Percentiles rank a stretch among this genome's conserved stretches.
phyloP scores from a whole-genome alignment of 2,329 filamentous ascomycete genomes.

The Aspergillus ustus region DNA sequence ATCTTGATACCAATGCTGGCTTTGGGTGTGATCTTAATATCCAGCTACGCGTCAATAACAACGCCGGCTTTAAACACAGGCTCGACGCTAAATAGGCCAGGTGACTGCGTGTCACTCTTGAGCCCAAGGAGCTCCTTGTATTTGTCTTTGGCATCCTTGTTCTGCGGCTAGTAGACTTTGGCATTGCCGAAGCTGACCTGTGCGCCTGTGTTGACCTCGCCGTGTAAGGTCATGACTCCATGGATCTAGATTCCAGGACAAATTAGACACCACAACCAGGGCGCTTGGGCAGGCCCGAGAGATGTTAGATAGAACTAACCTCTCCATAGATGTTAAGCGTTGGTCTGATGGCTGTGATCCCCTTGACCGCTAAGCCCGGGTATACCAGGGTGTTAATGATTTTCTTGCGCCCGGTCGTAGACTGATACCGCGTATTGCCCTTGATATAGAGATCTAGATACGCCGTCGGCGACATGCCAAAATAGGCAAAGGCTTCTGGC shows the following conservation, averaged over 20 bases:
- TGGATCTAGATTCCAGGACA: conserved; percentile 17
- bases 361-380: conserved; percentile 31
- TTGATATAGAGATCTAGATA: conserved; percentile 19
- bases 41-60: conserved; percentile 20
- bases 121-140: conserved; percentile 4
- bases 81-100: conserved; percentile 12
- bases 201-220: conserved; percentile 23
- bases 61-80: conserved; percentile 24
- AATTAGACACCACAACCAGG: background rate
- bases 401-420: conserved; percentile 21
- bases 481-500: conserved; percentile 22
- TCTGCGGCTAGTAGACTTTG: conserved; percentile 27
- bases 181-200: conserved; percentile 21
- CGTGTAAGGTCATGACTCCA: conserved; percentile 21
- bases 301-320: background rate
- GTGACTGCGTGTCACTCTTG: conserved; percentile 1
- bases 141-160: conserved; percentile 17
- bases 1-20: conserved; percentile 29
- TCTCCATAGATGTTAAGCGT: conserved; percentile 27
- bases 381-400: conserved; percentile 31
- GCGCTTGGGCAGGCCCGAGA: background rate
- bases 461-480: conserved; percentile 18
- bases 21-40: conserved; percentile 24
- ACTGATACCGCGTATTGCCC: conserved; percentile 22
- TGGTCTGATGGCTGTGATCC: conserved; percentile 29